Conservation (phyloP, 352 stramenopile species). For the Pythium pectinolyticum region DNA sequence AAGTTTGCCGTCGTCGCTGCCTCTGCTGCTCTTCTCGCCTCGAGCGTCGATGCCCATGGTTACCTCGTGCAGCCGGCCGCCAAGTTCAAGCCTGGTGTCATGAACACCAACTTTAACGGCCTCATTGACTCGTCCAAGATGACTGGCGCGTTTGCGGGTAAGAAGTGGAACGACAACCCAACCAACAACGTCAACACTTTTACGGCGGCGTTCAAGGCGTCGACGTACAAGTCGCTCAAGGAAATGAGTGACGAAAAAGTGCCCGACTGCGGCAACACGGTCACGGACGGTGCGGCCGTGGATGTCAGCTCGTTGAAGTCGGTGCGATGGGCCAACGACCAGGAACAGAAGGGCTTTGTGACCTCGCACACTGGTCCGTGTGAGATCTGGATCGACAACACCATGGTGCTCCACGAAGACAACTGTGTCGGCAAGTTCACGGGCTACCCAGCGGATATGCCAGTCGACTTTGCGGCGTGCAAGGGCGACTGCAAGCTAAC, state of each 20-base stretch:
- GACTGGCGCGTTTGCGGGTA: slow-evolving; percentile 37
- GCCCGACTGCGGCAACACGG: slow-evolving; percentile 30
- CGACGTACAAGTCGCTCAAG: slow-evolving; percentile 45
- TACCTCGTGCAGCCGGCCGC: slow-evolving; percentile 47
- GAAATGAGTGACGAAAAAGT: slow-evolving; percentile 43
- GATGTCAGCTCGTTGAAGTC: slow-evolving; percentile 41
- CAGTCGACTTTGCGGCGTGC: slow-evolving; percentile 33
- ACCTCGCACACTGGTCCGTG: slow-evolving; percentile 55
- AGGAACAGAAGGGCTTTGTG: slow-evolving; percentile 50
- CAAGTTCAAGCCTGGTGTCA: slow-evolving; percentile 35
- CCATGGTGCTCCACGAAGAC: slow-evolving; percentile 42
- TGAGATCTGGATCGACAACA: slow-evolving; percentile 60
- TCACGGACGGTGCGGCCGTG: slow-evolving; percentile 34
- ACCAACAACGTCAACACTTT: slow-evolving; percentile 45
- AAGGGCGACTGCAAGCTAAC: slow-evolving; percentile 31
- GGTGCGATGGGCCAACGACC: slow-evolving; percentile 52
- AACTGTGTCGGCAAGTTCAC: slow-evolving; percentile 44
- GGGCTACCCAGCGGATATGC: slow-evolving; percentile 35
- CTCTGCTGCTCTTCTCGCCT: slow-evolving; percentile 24
- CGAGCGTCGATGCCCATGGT: slow-evolving; percentile 44
- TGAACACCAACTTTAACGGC: slow-evolving; percentile 37
- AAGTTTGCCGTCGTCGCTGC: slow-evolving; percentile 15
- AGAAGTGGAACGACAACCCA: slow-evolving; percentile 59
- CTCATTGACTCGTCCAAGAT: slow-evolving; percentile 44
- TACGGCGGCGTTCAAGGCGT: slow-evolving; percentile 36